Conservation (phyloP, 805 yeast genomes). For the Wickerhamiella spandovensis region DNA sequence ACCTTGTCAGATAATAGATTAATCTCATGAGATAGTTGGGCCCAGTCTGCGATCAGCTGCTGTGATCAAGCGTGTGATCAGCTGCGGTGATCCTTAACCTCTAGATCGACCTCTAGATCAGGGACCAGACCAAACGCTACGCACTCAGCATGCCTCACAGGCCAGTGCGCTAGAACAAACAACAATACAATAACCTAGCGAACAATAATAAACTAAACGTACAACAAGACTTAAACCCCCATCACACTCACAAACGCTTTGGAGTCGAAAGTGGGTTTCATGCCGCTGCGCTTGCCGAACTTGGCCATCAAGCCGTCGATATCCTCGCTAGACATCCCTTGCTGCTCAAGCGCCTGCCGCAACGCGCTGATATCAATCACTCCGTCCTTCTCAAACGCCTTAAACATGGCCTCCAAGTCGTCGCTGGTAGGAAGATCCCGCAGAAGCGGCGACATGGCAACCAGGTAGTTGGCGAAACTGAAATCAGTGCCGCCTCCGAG, state of each 20-base stretch:
- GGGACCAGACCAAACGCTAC: too few relatives aligned
- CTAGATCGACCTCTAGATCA: too few relatives aligned
- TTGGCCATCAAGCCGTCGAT: conserved; percentile 10
- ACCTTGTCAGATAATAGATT: too few relatives aligned
- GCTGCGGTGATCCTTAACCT: too few relatives aligned
- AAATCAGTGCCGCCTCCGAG: conserved; percentile 14
- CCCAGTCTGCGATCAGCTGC: too few relatives aligned
- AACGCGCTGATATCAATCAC: conserved; percentile 12
- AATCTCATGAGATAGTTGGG: too few relatives aligned
- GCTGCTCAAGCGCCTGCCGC: conserved; percentile 8
- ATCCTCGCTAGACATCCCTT: conserved; percentile 14
- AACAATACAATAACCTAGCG: too few relatives aligned
- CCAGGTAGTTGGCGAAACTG: conserved; percentile 15
- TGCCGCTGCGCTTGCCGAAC: conserved; percentile 8
- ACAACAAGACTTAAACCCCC: too few relatives aligned
- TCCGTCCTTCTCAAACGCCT: conserved; percentile 15
- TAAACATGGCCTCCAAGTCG: conserved; percentile 15
- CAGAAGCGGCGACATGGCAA: conserved; percentile 16
- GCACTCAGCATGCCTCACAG: too few relatives aligned
- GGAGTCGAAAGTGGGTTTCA: background rate
- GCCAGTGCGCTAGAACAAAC: too few relatives aligned
- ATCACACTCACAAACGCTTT: background rate
- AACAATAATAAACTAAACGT: too few relatives aligned
- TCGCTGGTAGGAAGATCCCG: conserved; percentile 14
- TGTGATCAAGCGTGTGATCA: too few relatives aligned